A percentile compares a stretch with the other conserved stretches of the same genome.
Conservation (phyloP, 371 early-diverging fungal genomes). For the Apophysomyces ossiformis region DNA sequence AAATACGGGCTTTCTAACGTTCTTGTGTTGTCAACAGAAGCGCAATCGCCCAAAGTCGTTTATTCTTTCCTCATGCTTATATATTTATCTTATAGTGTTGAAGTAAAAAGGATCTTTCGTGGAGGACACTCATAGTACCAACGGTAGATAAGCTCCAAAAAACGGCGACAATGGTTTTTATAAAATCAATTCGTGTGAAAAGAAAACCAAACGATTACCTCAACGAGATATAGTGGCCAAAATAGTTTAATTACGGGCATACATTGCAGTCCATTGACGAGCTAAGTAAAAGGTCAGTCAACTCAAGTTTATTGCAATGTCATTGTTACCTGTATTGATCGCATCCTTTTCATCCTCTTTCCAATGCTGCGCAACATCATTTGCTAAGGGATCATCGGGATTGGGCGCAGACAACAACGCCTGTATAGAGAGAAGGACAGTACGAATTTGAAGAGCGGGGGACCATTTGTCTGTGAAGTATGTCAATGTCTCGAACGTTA, state of each 20-base stretch:
- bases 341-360: constrained; percentile 94
- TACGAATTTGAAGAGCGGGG: constrained; percentile 97
- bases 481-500: no score
- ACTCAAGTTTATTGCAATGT: no score
- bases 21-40: no score
- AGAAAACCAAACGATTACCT: not conserved
- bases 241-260: constrained; percentile 20
- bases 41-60: no score
- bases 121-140: not conserved
- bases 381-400: constrained; percentile 98
- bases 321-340: constrained; percentile 83
- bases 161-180: not conserved
- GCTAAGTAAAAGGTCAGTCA: constrained; percentile 14
- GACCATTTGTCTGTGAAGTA: constrained; percentile 93
- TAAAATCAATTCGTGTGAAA: not conserved
- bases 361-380: constrained; percentile 99
- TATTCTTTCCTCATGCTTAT: no score
- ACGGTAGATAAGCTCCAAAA: not conserved
- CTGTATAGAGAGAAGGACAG: constrained; percentile 97
- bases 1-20: no score
- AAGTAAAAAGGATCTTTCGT: no score
- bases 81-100: no score
- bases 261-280: constrained; percentile 30
- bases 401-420: constrained; percentile 99
- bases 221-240: not conserved